Evolutionary conservation across 768 basidiomycete species (phyloP), one percentile per base, ranked within the genome.

Genomic region (Amanita inopinata): DNA sequence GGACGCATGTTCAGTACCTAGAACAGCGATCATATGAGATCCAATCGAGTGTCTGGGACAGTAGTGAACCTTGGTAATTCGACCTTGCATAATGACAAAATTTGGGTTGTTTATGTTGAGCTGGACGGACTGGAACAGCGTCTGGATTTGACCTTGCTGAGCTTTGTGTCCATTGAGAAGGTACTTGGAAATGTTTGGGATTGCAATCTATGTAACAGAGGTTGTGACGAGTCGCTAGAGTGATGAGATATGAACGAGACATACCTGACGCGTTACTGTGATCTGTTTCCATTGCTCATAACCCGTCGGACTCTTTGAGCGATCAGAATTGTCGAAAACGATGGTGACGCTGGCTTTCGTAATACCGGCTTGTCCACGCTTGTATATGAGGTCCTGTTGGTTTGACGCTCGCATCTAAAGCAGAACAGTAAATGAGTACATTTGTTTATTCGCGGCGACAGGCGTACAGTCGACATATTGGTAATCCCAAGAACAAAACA

Each of bases 91-190:
- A 59, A 98, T 97, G 46, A 99, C 73, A 66, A 98, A 98, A 59
- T 98, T 98, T 33, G 96, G 96, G 61, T 97, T 97, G 65, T 98
- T 99, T 73, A 99, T 98, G 58, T 98, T 98, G 50, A 99, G 76
- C 60, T 96, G 92, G 0, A 99, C 93, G 30, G 88, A 83, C 57
- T 98, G 96, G 56, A 99, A 98, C 10, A 98, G 70, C 20, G 80
- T 84, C 54, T 96, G 96, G 0, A 99, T 75, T 1, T 68, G 70
- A 40, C 85, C 78, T 50, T 96, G 90, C 3, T 79, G 77, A 2
- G 91, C 71, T 54, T 93, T 96, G 67, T 97, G 96, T 0, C 96
- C 96, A 50, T 97, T 97, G 31, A 98, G 62, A 11, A 99, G 78
- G 61, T 96, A 98, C 53, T 99, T 99, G 4, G 89, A 84, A 41